Base-by-base conservation (phyloP, 331 rosid species). In the Stylosanthes scabra region DNA sequence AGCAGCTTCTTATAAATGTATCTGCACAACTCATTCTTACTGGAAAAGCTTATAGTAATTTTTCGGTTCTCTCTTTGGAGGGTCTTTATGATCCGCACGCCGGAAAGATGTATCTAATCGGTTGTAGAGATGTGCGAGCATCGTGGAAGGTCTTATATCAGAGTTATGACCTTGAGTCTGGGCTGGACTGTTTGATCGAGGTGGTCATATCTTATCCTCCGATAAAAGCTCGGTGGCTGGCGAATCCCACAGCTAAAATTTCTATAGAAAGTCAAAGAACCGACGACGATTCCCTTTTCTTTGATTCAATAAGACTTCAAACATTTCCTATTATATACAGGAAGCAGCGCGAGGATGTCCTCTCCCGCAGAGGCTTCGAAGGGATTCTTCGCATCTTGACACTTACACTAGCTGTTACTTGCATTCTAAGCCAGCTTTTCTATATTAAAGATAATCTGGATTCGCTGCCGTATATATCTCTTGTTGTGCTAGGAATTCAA, bases 191-290 rank as follows among this genome's bases (percentile, higher is more conserved):
- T 82, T 84, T 47, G 70, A 83, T 94, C 57, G 83, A 89, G 65
- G 91, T 76, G 78, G 88, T 91, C 66, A 87, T 94, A 62, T 77
- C 91, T 3, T 94, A 94, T 77, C 99, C 99, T 83, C 90, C 97
- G 5, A 85, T 96, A 14, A 85, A 90, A 76, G 67, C 89, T 81
- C 85, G 88, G 70, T 91, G 99, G 97, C 80, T 89, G 59, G 90
- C 77, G 74, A 66, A 91, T 78, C 91, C 96, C 75, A 77, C 83
- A 12, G 96, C 92, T 69, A 71, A 50, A 68, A 81, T 94, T 72
- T 85, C 93, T 28, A 73, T 94, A 55, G 82, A 83, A 66, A 91
- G 97, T 82, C 86, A 67, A 70, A 88, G 97, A 77, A 85, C 80
- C 1, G 90, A 86, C 10, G 97, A 91, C 44, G 95, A 91, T 44